Evolutionary conservation across 768 basidiomycete genomes (phyloP).

Genomic region (Lepiota brunneoincarnata): DNA sequence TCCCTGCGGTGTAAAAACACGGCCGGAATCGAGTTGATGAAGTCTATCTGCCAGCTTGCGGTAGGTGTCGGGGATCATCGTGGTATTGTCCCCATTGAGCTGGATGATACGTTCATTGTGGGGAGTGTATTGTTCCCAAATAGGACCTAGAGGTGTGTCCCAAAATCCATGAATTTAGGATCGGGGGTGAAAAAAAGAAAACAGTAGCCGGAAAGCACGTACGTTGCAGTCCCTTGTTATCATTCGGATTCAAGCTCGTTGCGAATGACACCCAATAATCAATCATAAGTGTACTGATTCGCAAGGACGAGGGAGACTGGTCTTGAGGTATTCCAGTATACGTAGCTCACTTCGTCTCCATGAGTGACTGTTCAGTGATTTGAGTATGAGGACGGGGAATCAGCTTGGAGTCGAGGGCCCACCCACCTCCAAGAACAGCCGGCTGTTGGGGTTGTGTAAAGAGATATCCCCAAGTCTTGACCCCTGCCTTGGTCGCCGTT

Average conservation of each 20-base stretch:
- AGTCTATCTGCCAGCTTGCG: slow-evolving; percentile 33
- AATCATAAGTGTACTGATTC: slow-evolving; percentile 32
- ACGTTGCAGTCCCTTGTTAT: slow-evolving; percentile 30
- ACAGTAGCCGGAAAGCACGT: slow-evolving; percentile 4
- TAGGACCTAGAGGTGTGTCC: slow-evolving; percentile 20
- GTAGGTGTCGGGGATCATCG: slow-evolving; percentile 34
- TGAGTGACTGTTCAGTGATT: slow-evolving; percentile 24
- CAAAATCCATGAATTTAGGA: background rate
- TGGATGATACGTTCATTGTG: slow-evolving; percentile 20
- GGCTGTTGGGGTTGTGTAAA: slow-evolving; percentile 31
- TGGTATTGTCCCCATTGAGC: slow-evolving; percentile 31
- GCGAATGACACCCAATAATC: slow-evolving; percentile 44
- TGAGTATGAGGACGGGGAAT: background rate
- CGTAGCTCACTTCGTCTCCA: slow-evolving; percentile 30
- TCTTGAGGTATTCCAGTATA: slow-evolving; percentile 21
- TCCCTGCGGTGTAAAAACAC: slow-evolving; percentile 12
- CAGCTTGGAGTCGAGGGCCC: background rate
- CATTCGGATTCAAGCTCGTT: slow-evolving; percentile 36
- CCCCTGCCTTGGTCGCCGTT: slow-evolving; percentile 33
- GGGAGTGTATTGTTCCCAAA: slow-evolving; percentile 29
- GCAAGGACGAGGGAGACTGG: slow-evolving; percentile 14
- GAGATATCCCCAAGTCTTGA: slow-evolving; percentile 39
- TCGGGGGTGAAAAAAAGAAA: background rate
- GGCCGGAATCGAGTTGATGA: slow-evolving; percentile 30
- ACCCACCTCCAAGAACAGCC: slow-evolving; percentile 28